Base-by-base conservation (phyloP, 192 early-diverging fungal species). In the Entomortierella chlamydospora region DNA sequence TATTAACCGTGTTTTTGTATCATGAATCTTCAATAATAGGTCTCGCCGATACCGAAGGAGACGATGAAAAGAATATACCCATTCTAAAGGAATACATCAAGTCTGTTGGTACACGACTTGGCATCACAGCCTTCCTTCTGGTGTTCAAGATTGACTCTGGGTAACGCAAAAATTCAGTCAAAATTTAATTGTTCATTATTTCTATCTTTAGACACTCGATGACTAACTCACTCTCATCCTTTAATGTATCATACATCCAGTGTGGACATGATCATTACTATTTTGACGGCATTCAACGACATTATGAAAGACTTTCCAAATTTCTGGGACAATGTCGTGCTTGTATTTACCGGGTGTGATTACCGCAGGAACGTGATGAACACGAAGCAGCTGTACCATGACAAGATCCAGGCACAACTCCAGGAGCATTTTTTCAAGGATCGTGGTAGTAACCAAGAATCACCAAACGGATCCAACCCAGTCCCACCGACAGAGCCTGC, bases 61-160 rank as follows among this genome's bases (percentile, higher is more conserved):
- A 79, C n/a, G 76, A 79, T 30, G 76, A 70, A 13, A 79, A 79
- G 51, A 79, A 79, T 66, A 79, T 79, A 70, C 76, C 76, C 62
- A 79, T 79, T 34, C 33, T 79, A 30, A 64, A 79, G 56, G 76
- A 79, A 26, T 79, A 79, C 26, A 79, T 79, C 68, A 62, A 31
- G 26, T 79, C 76, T 15, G 63, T 79, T 11, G 76, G 76, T 30
- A 65, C 67, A 13, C 61, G 76, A 11, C 28, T 79, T 26, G 76
- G 76, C 18, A 57, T 79, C 50, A 63, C 68, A 7, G 76, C 76
- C 4, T 79, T 79, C 47, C 68, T 79, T 2, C 33, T 79, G 37
- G 76, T 79, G 20, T 79, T 79, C 57, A 79, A 79, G 57, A 79
- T 79, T 22, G 76, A 79, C n/a, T 70, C 67, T 47, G 76, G 76